Conservation (phyloP, 2,329 filamentous ascomycete genomes). For the Ceratocystis lukuohia region DNA sequence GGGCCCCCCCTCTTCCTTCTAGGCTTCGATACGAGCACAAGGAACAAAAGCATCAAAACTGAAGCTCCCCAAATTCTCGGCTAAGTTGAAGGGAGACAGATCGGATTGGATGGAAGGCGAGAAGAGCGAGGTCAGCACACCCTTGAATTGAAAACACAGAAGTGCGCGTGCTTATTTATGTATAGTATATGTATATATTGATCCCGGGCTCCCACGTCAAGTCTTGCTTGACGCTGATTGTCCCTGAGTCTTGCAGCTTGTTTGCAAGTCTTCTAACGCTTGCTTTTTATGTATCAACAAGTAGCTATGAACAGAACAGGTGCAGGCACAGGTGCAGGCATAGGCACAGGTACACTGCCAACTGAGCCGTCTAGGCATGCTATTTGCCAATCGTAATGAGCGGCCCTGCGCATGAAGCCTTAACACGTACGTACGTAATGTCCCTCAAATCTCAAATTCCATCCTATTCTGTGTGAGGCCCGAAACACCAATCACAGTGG, state of each 20-base stretch:
- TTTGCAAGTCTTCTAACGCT: no score
- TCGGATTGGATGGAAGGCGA: not conserved
- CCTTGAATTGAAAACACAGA: no score
- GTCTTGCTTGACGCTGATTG: not conserved
- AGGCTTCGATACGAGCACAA: conserved; percentile 4
- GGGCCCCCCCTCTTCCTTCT: not conserved
- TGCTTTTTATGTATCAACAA: no score
- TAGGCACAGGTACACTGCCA: no score
- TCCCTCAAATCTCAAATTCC: conserved; percentile 6
- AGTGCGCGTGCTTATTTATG: no score
- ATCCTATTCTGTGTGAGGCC: conserved; percentile 3
- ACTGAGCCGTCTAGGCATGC: not conserved
- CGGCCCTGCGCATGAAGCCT: not conserved
- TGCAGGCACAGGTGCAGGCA: no score
- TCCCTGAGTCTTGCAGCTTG: no score
- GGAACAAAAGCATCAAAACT: not conserved
- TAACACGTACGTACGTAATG: not conserved
- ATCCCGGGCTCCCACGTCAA: not conserved
- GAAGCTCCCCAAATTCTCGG: not conserved
- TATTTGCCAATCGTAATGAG: not conserved
- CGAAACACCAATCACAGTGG: not conserved
- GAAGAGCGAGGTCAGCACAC: no score
- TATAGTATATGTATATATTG: no score
- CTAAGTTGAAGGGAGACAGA: not conserved
- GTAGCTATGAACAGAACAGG: no score